Conservation (phyloP, 73 alveolate genomes). For the Tetrahymena elliotti region DNA sequence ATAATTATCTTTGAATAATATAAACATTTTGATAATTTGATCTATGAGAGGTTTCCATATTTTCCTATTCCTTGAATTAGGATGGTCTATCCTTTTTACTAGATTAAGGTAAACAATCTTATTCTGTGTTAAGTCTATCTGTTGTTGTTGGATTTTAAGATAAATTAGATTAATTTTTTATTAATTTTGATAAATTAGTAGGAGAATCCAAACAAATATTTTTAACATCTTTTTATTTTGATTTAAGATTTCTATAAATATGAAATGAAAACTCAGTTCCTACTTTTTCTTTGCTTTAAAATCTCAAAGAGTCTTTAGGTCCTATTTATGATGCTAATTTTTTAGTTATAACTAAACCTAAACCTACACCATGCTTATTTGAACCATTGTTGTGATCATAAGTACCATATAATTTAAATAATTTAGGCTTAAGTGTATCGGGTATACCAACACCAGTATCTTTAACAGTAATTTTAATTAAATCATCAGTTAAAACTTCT, state of each 20-base stretch:
- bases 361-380: constrained; percentile 29
- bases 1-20: background rate
- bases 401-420: constrained; percentile 34
- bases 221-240: background rate
- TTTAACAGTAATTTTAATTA: constrained; percentile 9
- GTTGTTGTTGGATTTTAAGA: background rate
- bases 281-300: constrained; percentile 21
- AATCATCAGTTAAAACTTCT: background rate
- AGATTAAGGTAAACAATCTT: background rate
- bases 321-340: constrained; percentile 22
- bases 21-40: background rate
- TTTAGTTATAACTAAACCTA: constrained; percentile 34
- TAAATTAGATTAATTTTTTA: background rate
- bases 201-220: background rate
- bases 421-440: constrained; percentile 27
- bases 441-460: constrained; percentile 44
- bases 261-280: constrained; percentile 33
- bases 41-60: background rate
- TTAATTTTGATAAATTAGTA: background rate
- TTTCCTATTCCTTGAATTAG: background rate
- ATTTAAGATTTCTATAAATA: background rate
- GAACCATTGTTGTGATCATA: constrained; percentile 7
- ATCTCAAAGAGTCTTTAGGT: constrained; percentile 12
- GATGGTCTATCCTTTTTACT: background rate
- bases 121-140: background rate